These are phyloP conservation scores for Kodamaea sp. DNA, from an alignment of 1,139 yeast genomes.

Conservation along the genomic window DNA sequence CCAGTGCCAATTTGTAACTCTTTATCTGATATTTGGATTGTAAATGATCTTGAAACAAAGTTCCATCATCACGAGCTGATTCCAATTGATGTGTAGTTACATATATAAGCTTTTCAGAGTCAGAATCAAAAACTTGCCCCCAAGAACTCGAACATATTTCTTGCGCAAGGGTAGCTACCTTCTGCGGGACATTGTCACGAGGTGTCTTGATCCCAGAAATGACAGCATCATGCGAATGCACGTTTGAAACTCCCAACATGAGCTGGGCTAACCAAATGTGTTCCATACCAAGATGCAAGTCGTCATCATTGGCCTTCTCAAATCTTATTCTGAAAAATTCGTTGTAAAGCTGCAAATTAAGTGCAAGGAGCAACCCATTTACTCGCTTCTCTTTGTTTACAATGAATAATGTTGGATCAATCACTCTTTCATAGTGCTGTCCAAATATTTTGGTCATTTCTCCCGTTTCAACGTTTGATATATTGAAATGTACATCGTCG, in stretches of 20 bases:
- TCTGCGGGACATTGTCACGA: conserved; percentile 16
- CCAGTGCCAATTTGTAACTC: conserved; percentile 4
- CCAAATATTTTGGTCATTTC: conserved; percentile 19
- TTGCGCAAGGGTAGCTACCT: conserved; percentile 19
- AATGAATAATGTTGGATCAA: conserved; percentile 30
- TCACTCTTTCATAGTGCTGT: conserved; percentile 21
- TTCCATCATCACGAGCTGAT: conserved; percentile 20
- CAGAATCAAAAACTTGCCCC: conserved; percentile 31
- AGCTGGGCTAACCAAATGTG: conserved; percentile 36
- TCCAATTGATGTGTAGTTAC: conserved; percentile 37
- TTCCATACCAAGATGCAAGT: conserved; percentile 19
- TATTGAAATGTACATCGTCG: conserved; percentile 21
- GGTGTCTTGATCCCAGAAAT: conserved; percentile 37
- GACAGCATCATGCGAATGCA: conserved; percentile 27
- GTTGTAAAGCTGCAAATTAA: conserved; percentile 24
- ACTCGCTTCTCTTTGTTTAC: conserved; percentile 27
- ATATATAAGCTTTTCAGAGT: conserved; percentile 25
- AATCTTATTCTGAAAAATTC: conserved; percentile 23
- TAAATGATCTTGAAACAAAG: conserved; percentile 14
- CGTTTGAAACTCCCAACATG: conserved; percentile 22
- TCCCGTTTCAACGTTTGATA: conserved; percentile 10
- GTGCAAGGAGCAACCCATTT: conserved; percentile 28
- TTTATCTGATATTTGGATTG: conserved; percentile 15
- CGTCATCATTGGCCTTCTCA: conserved; percentile 11
- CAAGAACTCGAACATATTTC: conserved; percentile 41